phyloP scores from a whole-genome alignment of 2,329 filamentous ascomycete species.

The Microsporum canis region DNA sequence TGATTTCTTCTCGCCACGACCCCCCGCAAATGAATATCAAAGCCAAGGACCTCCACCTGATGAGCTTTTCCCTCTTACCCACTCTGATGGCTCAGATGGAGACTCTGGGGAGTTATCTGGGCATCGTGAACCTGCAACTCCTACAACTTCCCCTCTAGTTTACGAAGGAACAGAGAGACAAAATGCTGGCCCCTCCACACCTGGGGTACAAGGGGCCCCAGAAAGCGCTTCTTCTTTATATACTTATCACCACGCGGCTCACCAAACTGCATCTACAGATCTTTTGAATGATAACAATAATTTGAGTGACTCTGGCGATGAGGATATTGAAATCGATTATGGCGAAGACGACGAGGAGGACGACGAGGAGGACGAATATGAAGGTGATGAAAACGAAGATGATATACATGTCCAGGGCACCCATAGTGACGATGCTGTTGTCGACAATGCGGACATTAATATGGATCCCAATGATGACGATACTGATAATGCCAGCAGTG shows the following conservation, averaged over 20 bases:
- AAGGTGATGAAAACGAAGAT: not conserved
- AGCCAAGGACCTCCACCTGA: conserved; percentile 8
- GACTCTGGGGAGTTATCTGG: not conserved
- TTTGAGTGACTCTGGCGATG: conserved; percentile 10
- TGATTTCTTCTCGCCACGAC: conserved; percentile 16
- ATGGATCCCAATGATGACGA: not conserved
- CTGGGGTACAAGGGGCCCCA: too few relatives aligned
- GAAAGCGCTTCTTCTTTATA: not conserved
- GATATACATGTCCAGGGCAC: not conserved
- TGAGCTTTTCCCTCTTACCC: conserved; percentile 6
- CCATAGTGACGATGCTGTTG: not conserved
- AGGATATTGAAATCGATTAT: conserved; percentile 9
- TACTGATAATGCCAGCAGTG: not conserved
- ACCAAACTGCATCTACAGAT: not conserved
- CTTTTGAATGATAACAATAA: conserved; percentile 4
- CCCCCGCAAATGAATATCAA: not conserved
- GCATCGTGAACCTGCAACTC: not conserved
- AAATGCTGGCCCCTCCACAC: not conserved
- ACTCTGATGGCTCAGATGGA: conserved; percentile 14
- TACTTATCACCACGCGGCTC: not conserved
- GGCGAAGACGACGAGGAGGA: conserved; percentile 11
- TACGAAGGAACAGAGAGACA: not conserved
- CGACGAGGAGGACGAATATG: conserved; percentile 4
- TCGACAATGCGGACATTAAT: not conserved
- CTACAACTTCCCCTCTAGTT: not conserved